Base-by-base conservation (phyloP, 169 alveolate genomes). In the Plasmodium gonderi region DNA sequence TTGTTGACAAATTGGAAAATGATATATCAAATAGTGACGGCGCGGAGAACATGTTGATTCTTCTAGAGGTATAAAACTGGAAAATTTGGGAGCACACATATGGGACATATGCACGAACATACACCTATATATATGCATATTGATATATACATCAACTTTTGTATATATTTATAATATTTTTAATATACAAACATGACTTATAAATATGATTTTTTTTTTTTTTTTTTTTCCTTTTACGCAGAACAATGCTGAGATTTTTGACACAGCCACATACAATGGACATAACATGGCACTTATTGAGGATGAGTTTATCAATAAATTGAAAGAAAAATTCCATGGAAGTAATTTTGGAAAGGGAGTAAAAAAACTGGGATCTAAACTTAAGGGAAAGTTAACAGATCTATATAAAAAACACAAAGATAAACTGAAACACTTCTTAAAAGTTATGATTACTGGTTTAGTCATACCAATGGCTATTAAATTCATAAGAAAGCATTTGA, bases 231-330 rank as follows among this genome's bases (percentile, higher is more conserved):
- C 40, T 45, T 75, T n/a, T 87, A 68, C 60, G 23, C 42, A 87
- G 89, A 64, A 87, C 68, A 45, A 87, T 12, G 93, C 93, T 3
- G 93, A 87, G n/a, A 40, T 87, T 17, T 87, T 87, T 42, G 93
- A 87, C 47, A 42, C 89, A 45, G 54, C 45, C 7, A 9, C 64
- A 20, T 87, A 87, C 44, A 65, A 75, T 20, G 90, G 89, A 6
- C 65, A 87, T 2, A 77, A 76, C 79, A 38, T 87, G 17, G 90
- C 93, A 75, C 54, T 87, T 20, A 76, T 87, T 36, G 90, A 87
- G 68, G 69, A 51, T 47, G 60, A 38, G 79, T 87, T 87, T 77
- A 54, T 87, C 36, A 87, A 31, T 38, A 87, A 87, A 76, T 64
- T 87, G 72, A 87, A 45, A 65, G 93, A 87, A 42, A 87, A 40